phyloP scores from a whole-genome alignment of 2,329 filamentous ascomycete species.

The Aspergillus sp. region DNA sequence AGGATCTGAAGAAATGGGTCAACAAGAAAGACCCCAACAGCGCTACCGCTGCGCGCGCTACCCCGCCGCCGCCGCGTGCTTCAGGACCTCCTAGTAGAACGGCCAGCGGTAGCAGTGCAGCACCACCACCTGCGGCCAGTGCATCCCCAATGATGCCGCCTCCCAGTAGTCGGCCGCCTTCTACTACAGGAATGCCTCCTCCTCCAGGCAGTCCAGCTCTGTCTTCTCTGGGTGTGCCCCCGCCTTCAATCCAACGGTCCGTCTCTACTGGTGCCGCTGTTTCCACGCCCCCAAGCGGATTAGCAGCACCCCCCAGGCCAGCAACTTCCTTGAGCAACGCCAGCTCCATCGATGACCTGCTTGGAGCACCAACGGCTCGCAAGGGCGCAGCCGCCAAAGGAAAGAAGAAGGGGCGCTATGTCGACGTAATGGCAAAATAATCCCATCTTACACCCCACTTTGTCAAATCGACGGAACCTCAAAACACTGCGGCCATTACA shows the following conservation, averaged over 20 bases:
- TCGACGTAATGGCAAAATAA: slow-evolving; percentile 88
- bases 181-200: slow-evolving; percentile 31
- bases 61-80: slow-evolving; percentile 76
- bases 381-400: slow-evolving; percentile 67
- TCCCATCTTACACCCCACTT: background rate
- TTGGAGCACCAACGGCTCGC: slow-evolving; percentile 71
- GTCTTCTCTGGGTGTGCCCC: slow-evolving; percentile 31
- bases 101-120: slow-evolving; percentile 57
- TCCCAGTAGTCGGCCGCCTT: slow-evolving; percentile 34
- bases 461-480: background rate
- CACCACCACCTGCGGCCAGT: slow-evolving; percentile 40
- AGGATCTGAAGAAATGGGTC: slow-evolving; percentile 95
- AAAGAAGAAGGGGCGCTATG: slow-evolving; percentile 82
- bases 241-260: slow-evolving; percentile 36
- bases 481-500: background rate
- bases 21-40: slow-evolving; percentile 83
- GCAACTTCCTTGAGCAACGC: slow-evolving; percentile 83
- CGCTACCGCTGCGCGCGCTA: slow-evolving; percentile 61
- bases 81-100: slow-evolving; percentile 52
- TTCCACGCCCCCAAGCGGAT: slow-evolving; percentile 38
- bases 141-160: slow-evolving; percentile 25
- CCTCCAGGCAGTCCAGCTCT: slow-evolving; percentile 36
- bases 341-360: slow-evolving; percentile 91
- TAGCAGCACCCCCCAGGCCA: slow-evolving; percentile 62
- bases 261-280: slow-evolving; percentile 39